Evolutionary conservation across 768 basidiomycete species (phyloP).

Genomic region (Mycena latifolia): DNA sequence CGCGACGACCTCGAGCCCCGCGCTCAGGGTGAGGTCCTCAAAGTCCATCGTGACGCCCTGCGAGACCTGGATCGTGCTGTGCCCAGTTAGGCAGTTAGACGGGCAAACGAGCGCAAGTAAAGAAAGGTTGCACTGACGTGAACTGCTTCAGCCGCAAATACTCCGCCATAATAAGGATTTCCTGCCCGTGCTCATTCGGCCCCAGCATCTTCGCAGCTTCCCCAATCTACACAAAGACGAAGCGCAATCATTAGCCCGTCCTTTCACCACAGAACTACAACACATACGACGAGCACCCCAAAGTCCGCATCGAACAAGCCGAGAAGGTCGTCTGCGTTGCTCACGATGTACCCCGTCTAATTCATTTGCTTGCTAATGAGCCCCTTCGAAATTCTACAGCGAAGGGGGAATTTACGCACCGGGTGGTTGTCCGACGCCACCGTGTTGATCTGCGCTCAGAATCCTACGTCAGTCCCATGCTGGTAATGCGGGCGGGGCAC

Average conservation of each 20-base stretch:
- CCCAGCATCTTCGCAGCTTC: conserved; percentile 81
- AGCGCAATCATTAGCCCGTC: no score
- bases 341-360: conserved; percentile 81
- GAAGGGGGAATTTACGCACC: conserved; percentile 39
- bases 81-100: background rate
- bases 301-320: conserved; percentile 84
- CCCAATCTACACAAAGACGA: conserved; percentile 51
- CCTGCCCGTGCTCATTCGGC: conserved; percentile 78
- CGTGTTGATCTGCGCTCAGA: conserved; percentile 70
- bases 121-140: conserved; percentile 56
- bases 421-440: conserved; percentile 76
- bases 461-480: conserved; percentile 9
- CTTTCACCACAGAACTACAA: background rate
- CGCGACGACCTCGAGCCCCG: conserved; percentile 73
- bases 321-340: conserved; percentile 83
- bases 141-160: conserved; percentile 82
- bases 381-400: background rate
- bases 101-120: background rate
- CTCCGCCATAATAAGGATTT: conserved; percentile 83
- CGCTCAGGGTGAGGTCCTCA: conserved; percentile 66
- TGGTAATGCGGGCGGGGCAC: conserved; percentile 34
- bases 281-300: conserved; percentile 68
- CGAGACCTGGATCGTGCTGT: conserved; percentile 76
- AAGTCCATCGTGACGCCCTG: conserved; percentile 78
- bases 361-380: background rate